phyloP scores from a whole-genome alignment of 2,329 filamentous ascomycete species.

The Daldinia eschscholtzii region DNA sequence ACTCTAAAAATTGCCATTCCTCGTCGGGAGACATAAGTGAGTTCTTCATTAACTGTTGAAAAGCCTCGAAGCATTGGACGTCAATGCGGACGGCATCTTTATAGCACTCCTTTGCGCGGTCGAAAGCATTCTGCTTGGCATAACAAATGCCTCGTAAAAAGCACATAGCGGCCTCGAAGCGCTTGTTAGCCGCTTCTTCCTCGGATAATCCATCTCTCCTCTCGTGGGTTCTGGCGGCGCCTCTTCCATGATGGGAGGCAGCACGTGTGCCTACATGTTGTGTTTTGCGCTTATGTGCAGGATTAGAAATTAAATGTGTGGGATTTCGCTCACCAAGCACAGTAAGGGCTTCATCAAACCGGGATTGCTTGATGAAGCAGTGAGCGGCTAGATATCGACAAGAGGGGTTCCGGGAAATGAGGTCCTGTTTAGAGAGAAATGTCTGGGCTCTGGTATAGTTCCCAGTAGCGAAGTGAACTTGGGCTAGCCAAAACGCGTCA shows the following conservation, averaged over 20 bases:
- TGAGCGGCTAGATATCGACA: slow-evolving; percentile 94
- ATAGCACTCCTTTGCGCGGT: slow-evolving; percentile 97
- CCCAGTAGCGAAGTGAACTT: slow-evolving; percentile 94
- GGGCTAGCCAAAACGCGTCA: slow-evolving; percentile 97
- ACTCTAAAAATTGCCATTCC: slow-evolving; percentile 89
- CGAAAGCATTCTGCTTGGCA: slow-evolving; percentile 96
- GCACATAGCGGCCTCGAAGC: slow-evolving; percentile 97
- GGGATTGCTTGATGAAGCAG: slow-evolving; percentile 91
- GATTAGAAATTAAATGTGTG: slow-evolving; percentile 82
- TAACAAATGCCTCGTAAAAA: slow-evolving; percentile 94
- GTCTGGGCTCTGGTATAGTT: slow-evolving; percentile 94
- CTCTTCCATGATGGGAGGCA: slow-evolving; percentile 42
- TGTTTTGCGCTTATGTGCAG: slow-evolving; percentile 75
- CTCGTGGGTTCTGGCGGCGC: slow-evolving; percentile 43
- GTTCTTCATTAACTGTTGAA: slow-evolving; percentile 98
- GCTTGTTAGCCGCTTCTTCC: slow-evolving; percentile 80
- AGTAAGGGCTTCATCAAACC: slow-evolving; percentile 87
- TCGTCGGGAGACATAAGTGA: slow-evolving; percentile 89
- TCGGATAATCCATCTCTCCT: slow-evolving; percentile 56
- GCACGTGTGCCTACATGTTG: slow-evolving; percentile 66
- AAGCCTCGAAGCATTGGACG: slow-evolving; percentile 97
- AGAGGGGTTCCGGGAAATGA: slow-evolving; percentile 83
- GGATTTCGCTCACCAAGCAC: slow-evolving; percentile 94
- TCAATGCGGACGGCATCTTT: slow-evolving; percentile 97
- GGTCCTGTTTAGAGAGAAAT: slow-evolving; percentile 85